Base-by-base conservation (phyloP, 352 stramenopile species). In the Phytophthora kernoviae region DNA sequence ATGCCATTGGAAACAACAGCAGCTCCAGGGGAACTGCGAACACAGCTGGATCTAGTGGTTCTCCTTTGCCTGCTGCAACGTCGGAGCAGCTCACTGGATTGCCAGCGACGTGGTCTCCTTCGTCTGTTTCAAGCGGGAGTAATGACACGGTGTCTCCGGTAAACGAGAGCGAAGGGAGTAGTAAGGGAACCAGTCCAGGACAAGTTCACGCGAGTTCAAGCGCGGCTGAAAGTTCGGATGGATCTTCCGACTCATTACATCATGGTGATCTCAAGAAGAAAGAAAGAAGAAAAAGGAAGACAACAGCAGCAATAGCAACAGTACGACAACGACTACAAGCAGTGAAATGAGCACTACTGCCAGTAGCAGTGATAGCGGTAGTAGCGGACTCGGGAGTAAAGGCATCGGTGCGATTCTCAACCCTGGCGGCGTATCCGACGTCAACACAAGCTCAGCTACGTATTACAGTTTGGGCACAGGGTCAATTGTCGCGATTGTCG, bases 401-500 rank as follows among this genome's bases (percentile, higher is more conserved):
- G 51, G 36, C 12, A 26, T 68, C 6, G 55, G 50, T 2, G 55
- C 30, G 2, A 44, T 75, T 39, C n/a, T 73, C 1, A 63, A 72
- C 24, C 67, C 73, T 57, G 54, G 48, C 3, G 58, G 62, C 2
- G 57, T 77, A 9, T 75, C 79, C 1, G 71, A 84, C 24, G 70
- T 73, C 54, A 79, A 58, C 68, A 76, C 66, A n/a, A 82, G 73
- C 8, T 71, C 68, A 12, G 79, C 68, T 21, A 73, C 61, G 1
- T 74, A 68, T 7, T 89, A 88, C 68, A 85, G 62, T 43, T 65
- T 93, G 49, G 79, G 70, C 18, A 73, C 77, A 30, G 68, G 65
- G 5, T 91, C 83, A 22, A 90, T 93, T 60, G 43, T 90, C 48
- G 87, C 79, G 18, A 87, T 93, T 50, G 70, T 90, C 41, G 81